Evolutionary conservation across 257 asterid species (phyloP).

Genomic region (Penstemon newberryi): DNA sequence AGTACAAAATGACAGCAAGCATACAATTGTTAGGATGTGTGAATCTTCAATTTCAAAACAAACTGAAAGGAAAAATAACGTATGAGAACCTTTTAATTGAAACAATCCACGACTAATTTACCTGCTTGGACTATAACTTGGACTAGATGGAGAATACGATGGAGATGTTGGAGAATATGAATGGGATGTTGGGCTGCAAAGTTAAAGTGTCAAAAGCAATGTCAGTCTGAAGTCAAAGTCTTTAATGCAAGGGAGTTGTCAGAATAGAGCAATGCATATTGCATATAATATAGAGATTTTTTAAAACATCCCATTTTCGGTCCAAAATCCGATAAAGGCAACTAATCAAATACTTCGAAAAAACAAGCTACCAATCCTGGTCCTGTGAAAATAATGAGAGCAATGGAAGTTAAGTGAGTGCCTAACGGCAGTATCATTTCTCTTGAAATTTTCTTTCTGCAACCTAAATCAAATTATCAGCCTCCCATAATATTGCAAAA

Average conservation of each 20-base stretch:
- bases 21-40: not conserved
- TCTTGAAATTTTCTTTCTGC: not conserved
- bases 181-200: conserved; percentile 95
- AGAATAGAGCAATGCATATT: not conserved
- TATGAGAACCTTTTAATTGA: not conserved
- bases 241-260: not conserved
- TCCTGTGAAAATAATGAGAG: not conserved
- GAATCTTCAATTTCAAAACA: not conserved
- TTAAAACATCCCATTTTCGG: not conserved
- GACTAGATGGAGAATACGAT: conserved; percentile 91
- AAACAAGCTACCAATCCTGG: not conserved
- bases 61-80: not conserved
- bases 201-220: conserved; percentile 20
- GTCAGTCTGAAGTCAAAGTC: conserved; percentile 17
- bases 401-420: not conserved
- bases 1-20: too few species aligned
- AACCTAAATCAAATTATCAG: conserved; percentile 4
- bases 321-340: not conserved
- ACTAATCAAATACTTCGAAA: conserved; percentile 22
- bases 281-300: too few species aligned
- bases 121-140: conserved; percentile 98
- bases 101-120: conserved; percentile 29
- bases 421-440: not conserved
- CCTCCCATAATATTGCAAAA: not conserved
- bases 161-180: conserved; percentile 95